Percentiles rank a stretch among this genome's conserved stretches.
phyloP scores from a whole-genome alignment of 805 yeast species.

The Hanseniaspora nectarophila region DNA sequence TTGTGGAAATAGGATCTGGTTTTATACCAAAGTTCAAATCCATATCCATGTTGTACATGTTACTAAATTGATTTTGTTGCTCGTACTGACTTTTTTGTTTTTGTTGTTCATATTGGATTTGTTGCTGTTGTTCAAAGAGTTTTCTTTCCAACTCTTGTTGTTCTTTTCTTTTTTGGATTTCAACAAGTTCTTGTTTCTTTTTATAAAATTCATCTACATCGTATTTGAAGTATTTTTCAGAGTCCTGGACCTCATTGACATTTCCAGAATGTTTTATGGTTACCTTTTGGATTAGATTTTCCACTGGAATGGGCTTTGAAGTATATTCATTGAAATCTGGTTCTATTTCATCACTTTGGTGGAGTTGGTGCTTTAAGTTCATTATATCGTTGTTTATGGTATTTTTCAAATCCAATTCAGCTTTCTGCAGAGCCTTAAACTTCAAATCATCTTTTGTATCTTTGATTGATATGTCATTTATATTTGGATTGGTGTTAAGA shows the following conservation, averaged over 20 bases:
- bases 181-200: not conserved
- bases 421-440: not conserved
- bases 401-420: not conserved
- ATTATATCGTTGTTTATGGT: not conserved
- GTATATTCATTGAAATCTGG: not conserved
- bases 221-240: not conserved
- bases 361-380: not conserved
- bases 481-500: not conserved
- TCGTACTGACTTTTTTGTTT: conserved; percentile 14
- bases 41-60: conserved; percentile 12
- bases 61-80: conserved; percentile 1
- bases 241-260: not conserved
- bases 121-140: conserved; percentile 15
- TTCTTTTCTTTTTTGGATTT: conserved; percentile 11
- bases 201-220: not conserved
- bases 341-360: not conserved
- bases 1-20: not conserved
- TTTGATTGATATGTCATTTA: not conserved
- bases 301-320: not conserved
- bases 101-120: conserved; percentile 16
- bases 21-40: conserved; percentile 8
- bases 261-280: not conserved
- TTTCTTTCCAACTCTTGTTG: conserved; percentile 16
- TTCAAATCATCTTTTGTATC: not conserved
- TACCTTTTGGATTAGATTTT: not conserved